Base-by-base conservation (phyloP, 768 basidiomycete genomes). In the Mycena albidolilacea region DNA sequence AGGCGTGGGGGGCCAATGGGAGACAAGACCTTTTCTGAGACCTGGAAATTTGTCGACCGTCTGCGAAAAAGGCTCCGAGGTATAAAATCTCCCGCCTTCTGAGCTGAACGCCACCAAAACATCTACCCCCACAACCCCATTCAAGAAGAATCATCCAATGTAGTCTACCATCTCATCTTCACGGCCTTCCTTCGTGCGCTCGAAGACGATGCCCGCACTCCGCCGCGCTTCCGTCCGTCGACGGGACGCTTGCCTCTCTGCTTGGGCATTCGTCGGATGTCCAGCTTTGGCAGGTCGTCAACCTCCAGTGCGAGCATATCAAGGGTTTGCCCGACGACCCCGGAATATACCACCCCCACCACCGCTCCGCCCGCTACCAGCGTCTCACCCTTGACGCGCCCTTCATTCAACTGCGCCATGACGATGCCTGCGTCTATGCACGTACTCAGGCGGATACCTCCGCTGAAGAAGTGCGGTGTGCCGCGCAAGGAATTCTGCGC, bases 171-270 rank as follows among this genome's bases (percentile, higher is more conserved):
- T 30, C 43, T 17, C 71, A 37, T 30, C 54, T 35, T 30, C 64
- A n/a, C 71, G 62, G 9, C 67, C 67, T 5, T 41, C 71, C 19
- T 41, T 64, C 61, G 11, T 8, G 5, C 66, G 46, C 8, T 72
- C 71, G 10, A 72, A 48, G 23, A 58, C 71, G 8, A 62, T 67
- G 64, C 71, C 65, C 6, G 70, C 70, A 3, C 39, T 72, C 44
- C 38, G 59, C 12, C 66, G 66, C 65, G 0, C 14, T 72, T 14
- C 50, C 65, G 0, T 44, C 38, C 6, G 54, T 72, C 46, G 61
- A 64, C 7, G 64, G 68, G 17, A 37, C 71, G 11, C 39, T 72
- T 19, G 67, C 61, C 15, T 50, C 54, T 1, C 11, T 72, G 15
- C 38, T 62, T 15, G 10, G 54, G 71, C 4, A 66, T 72, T 1